A percentile compares a stretch with the other conserved stretches of the same genome.
These are phyloP conservation scores for Serendipita sp. DNA, from an alignment of 1,284 basidiomycete species.

Conservation along the genomic window DNA sequence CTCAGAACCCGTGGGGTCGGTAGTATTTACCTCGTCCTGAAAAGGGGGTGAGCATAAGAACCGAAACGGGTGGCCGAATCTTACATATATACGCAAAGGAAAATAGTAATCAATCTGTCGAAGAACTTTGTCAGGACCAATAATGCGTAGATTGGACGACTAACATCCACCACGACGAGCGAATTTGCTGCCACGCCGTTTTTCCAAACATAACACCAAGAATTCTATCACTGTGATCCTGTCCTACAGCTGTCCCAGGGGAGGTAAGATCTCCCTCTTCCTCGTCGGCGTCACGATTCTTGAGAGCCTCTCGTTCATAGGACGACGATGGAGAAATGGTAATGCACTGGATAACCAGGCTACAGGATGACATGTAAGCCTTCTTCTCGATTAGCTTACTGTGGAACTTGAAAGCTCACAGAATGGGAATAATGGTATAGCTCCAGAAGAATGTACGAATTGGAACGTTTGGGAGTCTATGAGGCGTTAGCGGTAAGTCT, in stretches of 20 bases:
- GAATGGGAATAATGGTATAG: constrained; percentile 21
- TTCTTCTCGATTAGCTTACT: background rate
- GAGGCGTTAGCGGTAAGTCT: background rate
- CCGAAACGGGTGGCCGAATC: background rate
- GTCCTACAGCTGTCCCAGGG: constrained; percentile 14
- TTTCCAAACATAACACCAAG: constrained; percentile 22
- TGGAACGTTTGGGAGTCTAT: constrained; percentile 12
- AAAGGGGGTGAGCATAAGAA: background rate
- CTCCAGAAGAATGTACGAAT: constrained; percentile 23
- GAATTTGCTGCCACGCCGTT: constrained; percentile 20
- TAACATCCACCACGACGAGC: constrained; percentile 23
- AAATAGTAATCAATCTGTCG: constrained; percentile 17
- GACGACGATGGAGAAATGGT: constrained; percentile 9
- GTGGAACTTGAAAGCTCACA: constrained; percentile 17
- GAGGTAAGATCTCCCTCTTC: constrained; percentile 17
- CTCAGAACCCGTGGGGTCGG: background rate
- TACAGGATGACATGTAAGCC: background rate
- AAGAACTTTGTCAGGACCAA: background rate
- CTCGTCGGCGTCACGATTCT: constrained; percentile 7
- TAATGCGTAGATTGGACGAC: constrained; percentile 4
- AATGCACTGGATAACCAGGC: constrained; percentile 10
- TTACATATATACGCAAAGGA: constrained; percentile 20
- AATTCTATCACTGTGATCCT: constrained; percentile 17
- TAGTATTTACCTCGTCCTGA: background rate
- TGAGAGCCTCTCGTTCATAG: constrained; percentile 12